A percentile compares a stretch with the other conserved stretches of the same genome.
phyloP scores from a whole-genome alignment of 1,284 basidiomycete genomes.

The Ceratobasidium sp. region DNA sequence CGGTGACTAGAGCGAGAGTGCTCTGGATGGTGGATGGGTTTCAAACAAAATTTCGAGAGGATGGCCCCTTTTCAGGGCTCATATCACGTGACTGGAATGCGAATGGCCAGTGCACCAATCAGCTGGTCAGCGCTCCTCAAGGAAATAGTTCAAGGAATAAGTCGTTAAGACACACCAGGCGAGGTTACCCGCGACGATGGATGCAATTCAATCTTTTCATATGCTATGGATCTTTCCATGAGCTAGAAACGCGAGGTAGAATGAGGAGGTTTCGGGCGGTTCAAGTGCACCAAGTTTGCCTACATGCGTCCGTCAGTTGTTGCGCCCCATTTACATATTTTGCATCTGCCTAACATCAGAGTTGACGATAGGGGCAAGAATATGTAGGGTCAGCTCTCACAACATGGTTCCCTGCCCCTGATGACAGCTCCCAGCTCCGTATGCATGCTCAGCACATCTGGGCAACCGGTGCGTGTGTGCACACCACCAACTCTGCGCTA shows the following conservation, averaged over 20 bases:
- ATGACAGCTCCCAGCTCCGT: conserved; percentile 65
- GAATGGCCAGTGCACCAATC: too few relatives aligned
- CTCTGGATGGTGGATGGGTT: conserved; percentile 23
- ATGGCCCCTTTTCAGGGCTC: conserved; percentile 17
- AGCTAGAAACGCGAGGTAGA: too few relatives aligned
- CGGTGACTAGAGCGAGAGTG: conserved; percentile 15
- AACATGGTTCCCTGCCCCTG: neutral
- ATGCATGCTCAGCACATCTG: conserved; percentile 99
- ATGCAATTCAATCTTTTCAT: too few relatives aligned
- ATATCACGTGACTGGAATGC: conserved; percentile 32
- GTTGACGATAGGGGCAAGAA: conserved; percentile 99
- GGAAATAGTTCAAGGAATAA: too few relatives aligned
- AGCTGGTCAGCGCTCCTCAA: too few relatives aligned
- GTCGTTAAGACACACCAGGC: too few relatives aligned
- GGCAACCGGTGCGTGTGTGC: conserved; percentile 79
- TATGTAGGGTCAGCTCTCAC: conserved; percentile 66
- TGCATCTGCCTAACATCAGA: conserved; percentile 99
- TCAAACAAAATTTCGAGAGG: conserved; percentile 32
- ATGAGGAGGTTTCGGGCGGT: too few relatives aligned
- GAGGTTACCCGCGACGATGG: too few relatives aligned
- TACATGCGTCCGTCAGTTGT: conserved; percentile 3
- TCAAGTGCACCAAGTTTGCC: conserved; percentile 63
- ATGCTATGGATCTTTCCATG: too few relatives aligned
- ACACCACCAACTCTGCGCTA: neutral
- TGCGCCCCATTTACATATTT: conserved; percentile 73